Conservation (phyloP, 176 grass and related monocot species). For the Aegilops longissima region DNA sequence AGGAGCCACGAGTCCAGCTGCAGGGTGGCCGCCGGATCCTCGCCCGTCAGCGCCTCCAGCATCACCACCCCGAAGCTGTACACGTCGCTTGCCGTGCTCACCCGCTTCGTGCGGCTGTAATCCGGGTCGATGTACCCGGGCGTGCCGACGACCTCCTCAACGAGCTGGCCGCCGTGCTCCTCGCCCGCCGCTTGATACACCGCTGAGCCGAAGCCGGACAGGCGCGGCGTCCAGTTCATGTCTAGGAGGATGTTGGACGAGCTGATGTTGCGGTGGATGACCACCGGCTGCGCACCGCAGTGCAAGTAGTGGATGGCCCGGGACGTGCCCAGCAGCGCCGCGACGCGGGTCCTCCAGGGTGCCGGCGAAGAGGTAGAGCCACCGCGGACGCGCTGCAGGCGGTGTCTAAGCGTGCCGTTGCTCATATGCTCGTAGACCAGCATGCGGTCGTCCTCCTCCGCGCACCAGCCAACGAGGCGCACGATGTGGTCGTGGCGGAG, state of each 20-base stretch:
- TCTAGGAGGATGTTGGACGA: background rate
- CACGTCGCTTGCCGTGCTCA: conserved; percentile 41
- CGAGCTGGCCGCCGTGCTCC: background rate
- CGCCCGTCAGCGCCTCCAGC: too few species aligned
- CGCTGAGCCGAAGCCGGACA: background rate
- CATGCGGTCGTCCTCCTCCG: background rate
- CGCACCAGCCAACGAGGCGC: background rate
- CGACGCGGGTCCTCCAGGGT: background rate
- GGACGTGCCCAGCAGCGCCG: background rate
- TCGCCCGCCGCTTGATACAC: background rate
- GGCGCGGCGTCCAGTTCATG: background rate
- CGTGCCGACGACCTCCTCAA: too few species aligned
- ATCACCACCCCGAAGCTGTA: conserved; percentile 81
- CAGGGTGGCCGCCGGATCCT: too few species aligned
- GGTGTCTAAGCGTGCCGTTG: background rate
- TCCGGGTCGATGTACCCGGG: too few species aligned
- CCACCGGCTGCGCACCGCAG: background rate
- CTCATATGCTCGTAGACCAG: background rate
- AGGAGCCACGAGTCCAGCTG: too few species aligned
- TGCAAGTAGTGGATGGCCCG: background rate
- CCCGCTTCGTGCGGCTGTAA: too few species aligned
- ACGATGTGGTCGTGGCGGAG: background rate
- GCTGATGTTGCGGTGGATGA: background rate
- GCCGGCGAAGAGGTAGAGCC: background rate
- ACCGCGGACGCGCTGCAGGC: background rate